phyloP scores from a whole-genome alignment of 805 yeast genomes.

The Starmerella riodocensis region DNA sequence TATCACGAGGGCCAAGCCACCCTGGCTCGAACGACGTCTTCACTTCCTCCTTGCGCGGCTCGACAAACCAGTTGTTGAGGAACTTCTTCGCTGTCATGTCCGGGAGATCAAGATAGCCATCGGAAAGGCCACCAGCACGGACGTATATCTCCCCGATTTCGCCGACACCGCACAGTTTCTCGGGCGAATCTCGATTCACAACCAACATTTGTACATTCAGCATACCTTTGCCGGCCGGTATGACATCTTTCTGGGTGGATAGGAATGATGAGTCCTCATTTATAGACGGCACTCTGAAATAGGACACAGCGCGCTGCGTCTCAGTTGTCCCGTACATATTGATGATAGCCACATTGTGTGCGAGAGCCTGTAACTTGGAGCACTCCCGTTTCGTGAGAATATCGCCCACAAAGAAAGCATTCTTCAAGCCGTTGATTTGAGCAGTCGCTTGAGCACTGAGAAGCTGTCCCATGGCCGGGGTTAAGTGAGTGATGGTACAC shows the following conservation, averaged over 20 bases:
- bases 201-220: slow-evolving; percentile 83
- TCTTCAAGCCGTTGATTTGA: slow-evolving; percentile 72
- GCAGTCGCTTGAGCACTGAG: slow-evolving; percentile 90
- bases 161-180: slow-evolving; percentile 94
- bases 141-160: slow-evolving; percentile 98
- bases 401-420: slow-evolving; percentile 97
- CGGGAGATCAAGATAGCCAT: slow-evolving; percentile 86
- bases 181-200: slow-evolving; percentile 77
- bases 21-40: slow-evolving; percentile 31
- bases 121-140: slow-evolving; percentile 95
- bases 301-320: slow-evolving; percentile 96
- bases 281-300: slow-evolving; percentile 72
- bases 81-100: slow-evolving; percentile 81
- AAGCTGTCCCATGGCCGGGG: slow-evolving; percentile 99
- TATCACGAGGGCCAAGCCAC: slow-evolving; percentile 91
- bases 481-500: slow-evolving; percentile 92
- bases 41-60: slow-evolving; percentile 47
- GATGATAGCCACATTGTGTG: slow-evolving; percentile 76
- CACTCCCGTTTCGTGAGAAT: slow-evolving; percentile 95
- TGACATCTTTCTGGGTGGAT: slow-evolving; percentile 76
- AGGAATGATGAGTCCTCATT: slow-evolving; percentile 56
- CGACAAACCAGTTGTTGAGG: slow-evolving; percentile 80
- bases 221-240: slow-evolving; percentile 99
- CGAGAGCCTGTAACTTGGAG: slow-evolving; percentile 77
- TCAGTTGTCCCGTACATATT: slow-evolving; percentile 99